Evolutionary conservation across 2,329 filamentous ascomycete genomes (phyloP).

Genomic region (Xylaria digitata): DNA sequence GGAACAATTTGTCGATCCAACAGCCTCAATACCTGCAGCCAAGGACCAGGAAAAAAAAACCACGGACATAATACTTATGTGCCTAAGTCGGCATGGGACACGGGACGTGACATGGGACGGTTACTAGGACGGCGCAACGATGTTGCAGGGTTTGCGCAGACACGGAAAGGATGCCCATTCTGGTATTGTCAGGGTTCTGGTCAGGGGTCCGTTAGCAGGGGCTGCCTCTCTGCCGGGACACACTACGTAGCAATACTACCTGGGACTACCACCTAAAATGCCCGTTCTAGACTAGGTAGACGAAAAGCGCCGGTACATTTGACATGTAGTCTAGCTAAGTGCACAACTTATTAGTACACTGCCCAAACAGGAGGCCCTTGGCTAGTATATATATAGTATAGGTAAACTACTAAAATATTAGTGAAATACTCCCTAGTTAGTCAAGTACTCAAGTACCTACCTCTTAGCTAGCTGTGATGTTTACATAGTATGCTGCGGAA

Average conservation of each 20-base stretch:
- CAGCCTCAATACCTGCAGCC: conserved; percentile 37
- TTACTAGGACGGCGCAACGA: neutral
- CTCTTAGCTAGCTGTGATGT: no score
- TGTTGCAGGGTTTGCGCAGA: conserved; percentile 26
- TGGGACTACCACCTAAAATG: neutral
- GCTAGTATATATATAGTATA: no score
- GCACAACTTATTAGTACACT: no score
- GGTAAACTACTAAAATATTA: no score
- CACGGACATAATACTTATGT: conserved; percentile 4
- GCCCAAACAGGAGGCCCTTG: no score
- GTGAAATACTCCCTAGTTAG: no score
- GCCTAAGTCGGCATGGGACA: conserved; percentile 3
- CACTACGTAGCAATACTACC: conserved; percentile 12
- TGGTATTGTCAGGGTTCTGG: conserved; percentile 25
- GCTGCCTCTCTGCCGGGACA: conserved; percentile 35
- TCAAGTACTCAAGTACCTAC: no score
- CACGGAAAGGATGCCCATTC: conserved; percentile 29
- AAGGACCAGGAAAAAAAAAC: conserved; percentile 19
- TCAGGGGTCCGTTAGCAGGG: conserved; percentile 32
- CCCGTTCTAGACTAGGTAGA: no score
- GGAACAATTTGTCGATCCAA: conserved; percentile 34
- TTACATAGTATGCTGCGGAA: no score
- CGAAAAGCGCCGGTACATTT: no score
- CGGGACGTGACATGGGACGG: conserved; percentile 17
- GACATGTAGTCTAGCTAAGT: no score